These are phyloP conservation scores for Borovskyia barvae DNA, from an alignment of 208 protist species.

Conservation along the genomic window DNA sequence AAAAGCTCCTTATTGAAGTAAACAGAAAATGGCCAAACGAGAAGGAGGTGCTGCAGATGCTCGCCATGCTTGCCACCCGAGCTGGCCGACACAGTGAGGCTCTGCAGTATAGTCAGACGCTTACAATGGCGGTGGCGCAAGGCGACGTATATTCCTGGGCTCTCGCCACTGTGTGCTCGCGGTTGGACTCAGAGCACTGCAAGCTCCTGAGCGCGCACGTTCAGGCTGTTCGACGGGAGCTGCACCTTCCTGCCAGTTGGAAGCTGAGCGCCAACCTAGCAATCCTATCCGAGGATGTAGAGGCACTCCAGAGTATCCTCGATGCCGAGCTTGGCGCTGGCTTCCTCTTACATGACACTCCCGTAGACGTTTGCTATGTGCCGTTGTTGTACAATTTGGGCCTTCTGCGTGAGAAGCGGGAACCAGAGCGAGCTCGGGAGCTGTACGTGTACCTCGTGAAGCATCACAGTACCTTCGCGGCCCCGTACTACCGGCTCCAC, in stretches of 20 bases:
- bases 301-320: constrained; percentile 65
- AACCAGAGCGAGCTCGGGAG: constrained; percentile 41
- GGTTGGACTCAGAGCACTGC: constrained; percentile 58
- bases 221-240: constrained; percentile 41
- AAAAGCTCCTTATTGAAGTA: constrained; percentile 52
- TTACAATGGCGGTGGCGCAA: constrained; percentile 62
- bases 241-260: constrained; percentile 37
- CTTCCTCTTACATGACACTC: constrained; percentile 29
- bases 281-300: constrained; percentile 43
- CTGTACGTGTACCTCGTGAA: constrained; percentile 86
- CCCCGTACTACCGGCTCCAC: constrained; percentile 77
- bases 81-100: constrained; percentile 61
- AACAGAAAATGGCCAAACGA: constrained; percentile 65
- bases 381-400: constrained; percentile 84
- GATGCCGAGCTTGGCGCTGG: constrained; percentile 70
- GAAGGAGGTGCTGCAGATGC: constrained; percentile 79
- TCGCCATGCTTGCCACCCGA: constrained; percentile 54
- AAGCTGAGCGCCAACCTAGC: constrained; percentile 73
- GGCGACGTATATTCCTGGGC: constrained; percentile 68
- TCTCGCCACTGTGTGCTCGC: constrained; percentile 64
- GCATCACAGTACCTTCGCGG: constrained; percentile 56
- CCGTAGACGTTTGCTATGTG: constrained; percentile 45
- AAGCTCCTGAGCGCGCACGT: constrained; percentile 36
- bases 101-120: constrained; percentile 52
- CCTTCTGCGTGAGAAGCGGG: constrained; percentile 53